These are phyloP conservation scores for Cotoneaster glaucophyllus DNA, from an alignment of 306 rosid genomes.

Conservation along the genomic window DNA sequence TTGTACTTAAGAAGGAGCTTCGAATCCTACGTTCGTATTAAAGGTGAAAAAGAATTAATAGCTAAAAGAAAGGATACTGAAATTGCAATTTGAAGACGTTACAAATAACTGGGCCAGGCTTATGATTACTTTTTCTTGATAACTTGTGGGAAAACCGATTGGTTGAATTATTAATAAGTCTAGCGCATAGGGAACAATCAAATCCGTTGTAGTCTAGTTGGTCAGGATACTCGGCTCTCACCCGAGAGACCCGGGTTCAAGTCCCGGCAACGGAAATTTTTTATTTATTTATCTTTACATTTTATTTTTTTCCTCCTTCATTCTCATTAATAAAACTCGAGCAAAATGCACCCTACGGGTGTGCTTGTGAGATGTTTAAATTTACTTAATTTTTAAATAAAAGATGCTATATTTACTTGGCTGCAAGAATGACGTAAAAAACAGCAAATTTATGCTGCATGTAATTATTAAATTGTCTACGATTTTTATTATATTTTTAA, in stretches of 20 bases:
- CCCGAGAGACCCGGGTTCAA: not conserved
- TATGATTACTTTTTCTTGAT: not conserved
- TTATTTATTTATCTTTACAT: no score
- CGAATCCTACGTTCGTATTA: no score
- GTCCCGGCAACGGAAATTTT: not conserved
- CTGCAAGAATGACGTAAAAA: no score
- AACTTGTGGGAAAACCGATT: not conserved
- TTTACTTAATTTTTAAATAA: no score
- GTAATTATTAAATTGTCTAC: no score
- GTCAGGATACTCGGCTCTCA: constrained; percentile 6
- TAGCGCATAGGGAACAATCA: not conserved
- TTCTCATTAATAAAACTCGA: no score
- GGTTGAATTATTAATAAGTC: fast-evolving
- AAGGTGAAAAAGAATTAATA: not conserved
- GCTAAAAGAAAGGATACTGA: not conserved
- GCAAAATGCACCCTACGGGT: no score
- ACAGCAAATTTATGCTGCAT: no score
- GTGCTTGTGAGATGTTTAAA: no score
- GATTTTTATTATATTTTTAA: no score
- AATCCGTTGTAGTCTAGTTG: constrained; percentile 4
- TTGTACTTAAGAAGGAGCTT: no score
- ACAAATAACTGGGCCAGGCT: not conserved
- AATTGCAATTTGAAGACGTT: not conserved
- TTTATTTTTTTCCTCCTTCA: not conserved
- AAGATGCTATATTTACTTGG: no score